phyloP scores from a whole-genome alignment of 257 asterid genomes.

The Avicennia marina region DNA sequence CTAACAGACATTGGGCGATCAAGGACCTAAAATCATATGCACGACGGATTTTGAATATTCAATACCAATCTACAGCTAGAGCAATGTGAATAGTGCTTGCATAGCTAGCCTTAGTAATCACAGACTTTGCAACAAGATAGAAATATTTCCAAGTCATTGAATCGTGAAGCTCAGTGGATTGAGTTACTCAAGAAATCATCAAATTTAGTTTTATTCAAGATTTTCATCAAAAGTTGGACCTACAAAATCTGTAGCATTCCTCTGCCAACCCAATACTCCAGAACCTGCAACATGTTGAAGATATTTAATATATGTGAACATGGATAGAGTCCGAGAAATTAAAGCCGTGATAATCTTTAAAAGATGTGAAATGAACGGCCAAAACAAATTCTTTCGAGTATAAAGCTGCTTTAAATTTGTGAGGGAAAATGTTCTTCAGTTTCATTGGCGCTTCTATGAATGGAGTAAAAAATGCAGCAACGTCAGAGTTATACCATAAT shows the following conservation, averaged over 20 bases:
- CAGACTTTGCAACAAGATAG: neutral
- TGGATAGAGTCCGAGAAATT: slow-evolving; percentile 5
- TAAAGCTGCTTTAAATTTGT: no score
- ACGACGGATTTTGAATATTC: neutral
- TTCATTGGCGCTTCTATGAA: no score
- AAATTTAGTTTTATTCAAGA: neutral
- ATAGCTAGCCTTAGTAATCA: neutral
- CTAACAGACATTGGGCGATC: neutral
- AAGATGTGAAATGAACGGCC: neutral
- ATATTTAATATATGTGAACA: slow-evolving; percentile 8
- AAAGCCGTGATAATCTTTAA: slow-evolving; percentile 1
- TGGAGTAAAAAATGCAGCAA: no score
- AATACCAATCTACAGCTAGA: neutral
- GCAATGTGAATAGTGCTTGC: slow-evolving; percentile 4
- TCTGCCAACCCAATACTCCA: slow-evolving; percentile 92
- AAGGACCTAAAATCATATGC: neutral
- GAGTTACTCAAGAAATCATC: slow-evolving; percentile 14
- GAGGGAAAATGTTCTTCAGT: no score
- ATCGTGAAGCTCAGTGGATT: neutral
- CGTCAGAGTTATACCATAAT: no score
- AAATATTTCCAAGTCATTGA: neutral
- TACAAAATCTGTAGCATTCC: slow-evolving; percentile 99
- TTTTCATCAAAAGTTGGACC: slow-evolving; percentile 23
- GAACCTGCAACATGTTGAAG: slow-evolving; percentile 52
- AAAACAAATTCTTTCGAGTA: no score